Evolutionary conservation across 1,284 basidiomycete genomes (phyloP).

Genomic region (Bjerkandera adusta): DNA sequence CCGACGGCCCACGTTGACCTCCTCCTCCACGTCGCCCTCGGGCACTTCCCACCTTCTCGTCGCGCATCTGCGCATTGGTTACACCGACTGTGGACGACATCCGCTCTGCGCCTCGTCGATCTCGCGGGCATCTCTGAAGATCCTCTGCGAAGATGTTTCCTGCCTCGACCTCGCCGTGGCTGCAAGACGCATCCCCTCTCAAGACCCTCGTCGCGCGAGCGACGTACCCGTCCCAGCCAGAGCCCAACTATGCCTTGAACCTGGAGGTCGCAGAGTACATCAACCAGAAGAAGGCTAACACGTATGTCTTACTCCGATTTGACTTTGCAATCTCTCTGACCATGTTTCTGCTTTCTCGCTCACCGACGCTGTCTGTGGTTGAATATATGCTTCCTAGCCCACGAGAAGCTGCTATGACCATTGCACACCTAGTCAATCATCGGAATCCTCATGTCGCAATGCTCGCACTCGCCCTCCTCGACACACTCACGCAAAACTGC

Average conservation of each 20-base stretch:
- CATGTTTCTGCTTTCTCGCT: background rate
- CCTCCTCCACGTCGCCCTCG: too few relatives aligned
- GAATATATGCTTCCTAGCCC: conserved; percentile 47
- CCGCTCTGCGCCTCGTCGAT: too few relatives aligned
- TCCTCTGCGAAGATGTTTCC: conserved; percentile 22
- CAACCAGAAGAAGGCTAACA: conserved; percentile 96
- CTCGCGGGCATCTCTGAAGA: too few relatives aligned
- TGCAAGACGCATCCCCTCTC: conserved; percentile 51
- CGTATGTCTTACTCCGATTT: conserved; percentile 48
- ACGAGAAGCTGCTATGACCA: conserved; percentile 84
- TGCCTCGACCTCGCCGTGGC: conserved; percentile 17
- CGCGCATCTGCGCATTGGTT: too few relatives aligned
- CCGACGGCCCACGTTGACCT: too few relatives aligned
- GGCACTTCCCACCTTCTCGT: too few relatives aligned
- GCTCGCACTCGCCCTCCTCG: conserved; percentile 81
- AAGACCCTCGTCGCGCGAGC: conserved; percentile 78
- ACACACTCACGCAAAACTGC: conserved; percentile 93
- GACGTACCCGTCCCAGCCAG: conserved; percentile 83
- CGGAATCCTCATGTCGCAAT: conserved; percentile 89
- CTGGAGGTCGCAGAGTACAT: conserved; percentile 93
- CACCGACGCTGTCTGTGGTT: too few relatives aligned
- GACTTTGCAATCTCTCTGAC: background rate
- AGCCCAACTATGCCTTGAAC: conserved; percentile 91
- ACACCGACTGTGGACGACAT: too few relatives aligned
- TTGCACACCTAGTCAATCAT: conserved; percentile 83